Percentiles rank a stretch among this genome's conserved stretches.
Conservation (phyloP, 768 basidiomycete genomes). For the Suillus brevipes region DNA sequence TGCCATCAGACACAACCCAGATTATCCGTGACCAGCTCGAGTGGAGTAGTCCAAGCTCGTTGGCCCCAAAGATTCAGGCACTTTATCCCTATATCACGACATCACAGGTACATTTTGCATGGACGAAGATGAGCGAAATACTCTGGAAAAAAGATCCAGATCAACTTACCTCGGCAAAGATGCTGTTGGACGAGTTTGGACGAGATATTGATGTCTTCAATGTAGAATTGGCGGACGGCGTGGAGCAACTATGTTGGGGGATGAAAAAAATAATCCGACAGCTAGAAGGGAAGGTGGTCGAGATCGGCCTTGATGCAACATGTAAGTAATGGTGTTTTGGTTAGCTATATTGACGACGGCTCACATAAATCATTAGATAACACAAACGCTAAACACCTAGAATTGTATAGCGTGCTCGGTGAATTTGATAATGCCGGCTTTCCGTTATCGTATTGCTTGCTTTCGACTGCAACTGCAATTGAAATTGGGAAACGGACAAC, state of each 20-base stretch:
- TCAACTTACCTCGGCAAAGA: conserved; percentile 26
- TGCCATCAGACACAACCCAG: no score
- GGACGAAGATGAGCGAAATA: conserved; percentile 21
- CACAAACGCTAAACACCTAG: conserved; percentile 21
- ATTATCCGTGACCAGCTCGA: no score
- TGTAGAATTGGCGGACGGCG: conserved; percentile 16
- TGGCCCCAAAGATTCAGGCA: no score
- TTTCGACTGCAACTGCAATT: conserved; percentile 24
- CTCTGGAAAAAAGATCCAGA: conserved; percentile 24
- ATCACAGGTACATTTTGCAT: no score
- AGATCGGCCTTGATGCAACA: conserved; percentile 18
- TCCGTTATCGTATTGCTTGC: conserved; percentile 23
- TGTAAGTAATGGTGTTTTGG: conserved; percentile 13
- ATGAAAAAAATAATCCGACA: not conserved
- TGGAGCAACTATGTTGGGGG: conserved; percentile 18
- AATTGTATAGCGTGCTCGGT: conserved; percentile 24
- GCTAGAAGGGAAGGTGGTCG: conserved; percentile 8
- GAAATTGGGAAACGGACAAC: conserved; percentile 18
- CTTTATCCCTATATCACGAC: no score
- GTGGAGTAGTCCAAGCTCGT: no score
- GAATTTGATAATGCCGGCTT: conserved; percentile 27
- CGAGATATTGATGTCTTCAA: not conserved
- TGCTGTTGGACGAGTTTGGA: conserved; percentile 21
- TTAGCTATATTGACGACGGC: not conserved
- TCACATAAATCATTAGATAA: not conserved